Percentiles rank a stretch among this genome's conserved stretches.
Evolutionary conservation across 164 flowering plant species (phyloP).

Genomic region (Sedum album): DNA sequence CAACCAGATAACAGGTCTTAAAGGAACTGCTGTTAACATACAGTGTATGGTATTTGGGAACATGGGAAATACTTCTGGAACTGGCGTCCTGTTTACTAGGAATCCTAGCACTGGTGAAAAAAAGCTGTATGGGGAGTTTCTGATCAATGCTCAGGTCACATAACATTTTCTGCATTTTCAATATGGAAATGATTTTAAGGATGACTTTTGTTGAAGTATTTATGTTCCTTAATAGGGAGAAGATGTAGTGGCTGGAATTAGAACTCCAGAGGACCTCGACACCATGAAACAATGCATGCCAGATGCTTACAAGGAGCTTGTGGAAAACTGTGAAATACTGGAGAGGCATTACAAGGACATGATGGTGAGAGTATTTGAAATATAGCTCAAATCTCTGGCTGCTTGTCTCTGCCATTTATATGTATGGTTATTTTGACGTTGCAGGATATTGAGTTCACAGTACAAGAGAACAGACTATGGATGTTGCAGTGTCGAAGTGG

Average conservation of each 20-base stretch:
- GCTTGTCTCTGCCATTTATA: too few species aligned
- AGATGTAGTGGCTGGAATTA: conserved; percentile 96
- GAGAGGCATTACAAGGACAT: conserved; percentile 95
- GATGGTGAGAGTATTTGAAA: conserved; percentile 50
- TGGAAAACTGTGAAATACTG: conserved; percentile 85
- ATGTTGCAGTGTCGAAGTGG: conserved; percentile 97
- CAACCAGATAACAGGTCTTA: conserved; percentile 84
- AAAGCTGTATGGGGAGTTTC: conserved; percentile 94
- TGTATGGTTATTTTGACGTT: not conserved
- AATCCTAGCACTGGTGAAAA: conserved; percentile 98
- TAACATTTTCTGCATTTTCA: not conserved
- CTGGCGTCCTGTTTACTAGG: conserved; percentile 94
- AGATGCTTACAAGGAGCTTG: conserved; percentile 84
- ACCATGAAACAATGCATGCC: conserved; percentile 86
- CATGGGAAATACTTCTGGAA: conserved; percentile 98
- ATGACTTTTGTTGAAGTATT: not conserved
- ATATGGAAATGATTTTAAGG: not conserved
- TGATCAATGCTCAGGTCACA: conserved; percentile 88
- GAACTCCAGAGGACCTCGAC: conserved; percentile 88
- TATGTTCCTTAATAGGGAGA: conserved; percentile 59
- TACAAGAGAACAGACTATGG: conserved; percentile 96
- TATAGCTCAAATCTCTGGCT: not conserved
- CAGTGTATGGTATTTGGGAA: conserved; percentile 98
- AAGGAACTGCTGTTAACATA: conserved; percentile 96
- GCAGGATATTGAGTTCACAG: conserved; percentile 98